phyloP scores from a whole-genome alignment of 2,329 filamentous ascomycete genomes.

The Cadophora sp. region DNA sequence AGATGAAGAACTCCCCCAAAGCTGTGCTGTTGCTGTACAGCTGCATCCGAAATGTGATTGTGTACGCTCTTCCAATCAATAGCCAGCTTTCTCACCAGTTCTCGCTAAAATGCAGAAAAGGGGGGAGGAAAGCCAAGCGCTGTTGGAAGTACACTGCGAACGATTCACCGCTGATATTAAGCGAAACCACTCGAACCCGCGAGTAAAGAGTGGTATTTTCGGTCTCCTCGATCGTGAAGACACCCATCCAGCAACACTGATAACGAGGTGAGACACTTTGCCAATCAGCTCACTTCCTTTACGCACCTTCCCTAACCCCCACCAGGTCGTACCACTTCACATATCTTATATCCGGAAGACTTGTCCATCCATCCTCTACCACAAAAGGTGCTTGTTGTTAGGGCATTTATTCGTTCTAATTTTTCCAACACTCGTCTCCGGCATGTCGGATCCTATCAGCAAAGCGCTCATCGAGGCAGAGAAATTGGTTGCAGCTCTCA shows the following conservation, averaged over 20 bases:
- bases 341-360: not conserved
- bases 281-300: not conserved
- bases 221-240: not conserved
- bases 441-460: not conserved
- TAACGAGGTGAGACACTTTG: not conserved
- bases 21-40: not conserved
- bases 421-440: not conserved
- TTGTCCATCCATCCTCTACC: not conserved
- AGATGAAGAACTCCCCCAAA: not conserved
- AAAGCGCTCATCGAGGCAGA: not conserved
- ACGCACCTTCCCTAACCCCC: not conserved
- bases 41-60: not conserved
- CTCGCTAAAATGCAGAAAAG: not conserved
- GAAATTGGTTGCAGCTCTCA: slow-evolving; percentile 8
- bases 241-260: not conserved
- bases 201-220: not conserved
- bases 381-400: not conserved
- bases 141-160: not conserved
- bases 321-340: not conserved
- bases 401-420: not conserved
- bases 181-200: not conserved
- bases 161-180: not conserved
- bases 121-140: not conserved
- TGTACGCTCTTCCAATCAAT: not conserved
- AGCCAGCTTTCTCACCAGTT: not conserved